phyloP scores from a whole-genome alignment of 2,329 filamentous ascomycete genomes.

The Venturia effusa region DNA sequence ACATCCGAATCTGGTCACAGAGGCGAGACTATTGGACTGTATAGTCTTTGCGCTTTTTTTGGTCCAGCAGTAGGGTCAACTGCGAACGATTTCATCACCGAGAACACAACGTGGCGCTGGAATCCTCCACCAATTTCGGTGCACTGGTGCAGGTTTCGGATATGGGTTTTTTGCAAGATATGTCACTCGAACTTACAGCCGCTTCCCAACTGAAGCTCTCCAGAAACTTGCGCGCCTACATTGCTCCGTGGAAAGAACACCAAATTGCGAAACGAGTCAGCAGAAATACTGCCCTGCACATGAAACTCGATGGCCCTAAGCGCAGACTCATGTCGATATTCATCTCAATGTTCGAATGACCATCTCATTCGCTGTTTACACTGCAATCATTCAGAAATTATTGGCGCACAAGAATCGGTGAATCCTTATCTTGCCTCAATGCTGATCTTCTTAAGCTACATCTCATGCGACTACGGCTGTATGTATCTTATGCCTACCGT shows the following conservation, averaged over 20 bases:
- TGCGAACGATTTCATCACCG: slow-evolving; percentile 52
- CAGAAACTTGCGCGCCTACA: slow-evolving; percentile 55
- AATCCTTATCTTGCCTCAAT: slow-evolving; percentile 13
- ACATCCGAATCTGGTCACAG: slow-evolving; percentile 50
- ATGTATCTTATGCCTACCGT: slow-evolving; percentile 54
- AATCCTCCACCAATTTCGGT: slow-evolving; percentile 51
- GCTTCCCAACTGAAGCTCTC: slow-evolving; percentile 13
- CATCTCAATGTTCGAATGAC: slow-evolving; percentile 36
- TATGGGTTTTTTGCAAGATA: slow-evolving; percentile 50
- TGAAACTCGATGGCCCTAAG: slow-evolving; percentile 32
- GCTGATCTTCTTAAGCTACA: slow-evolving; percentile 29
- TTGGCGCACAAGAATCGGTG: slow-evolving; percentile 18
- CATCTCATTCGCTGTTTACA: slow-evolving; percentile 44
- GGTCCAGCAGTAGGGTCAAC: slow-evolving; percentile 57
- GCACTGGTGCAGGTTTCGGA: slow-evolving; percentile 50
- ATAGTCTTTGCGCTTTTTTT: slow-evolving; percentile 51
- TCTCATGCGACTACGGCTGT: slow-evolving; percentile 49
- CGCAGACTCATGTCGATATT: slow-evolving; percentile 22
- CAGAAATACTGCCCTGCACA: slow-evolving; percentile 49
- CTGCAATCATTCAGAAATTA: slow-evolving; percentile 49
- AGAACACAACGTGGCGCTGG: slow-evolving; percentile 60
- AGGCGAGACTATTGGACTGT: slow-evolving; percentile 51
- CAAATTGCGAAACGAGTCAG: slow-evolving; percentile 47
- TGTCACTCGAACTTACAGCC: slow-evolving; percentile 38
- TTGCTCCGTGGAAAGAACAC: slow-evolving; percentile 48